Percentiles rank a stretch among this genome's conserved stretches.
Conservation (phyloP, 352 stramenopile species). For the Globisporangium heterothallicum region DNA sequence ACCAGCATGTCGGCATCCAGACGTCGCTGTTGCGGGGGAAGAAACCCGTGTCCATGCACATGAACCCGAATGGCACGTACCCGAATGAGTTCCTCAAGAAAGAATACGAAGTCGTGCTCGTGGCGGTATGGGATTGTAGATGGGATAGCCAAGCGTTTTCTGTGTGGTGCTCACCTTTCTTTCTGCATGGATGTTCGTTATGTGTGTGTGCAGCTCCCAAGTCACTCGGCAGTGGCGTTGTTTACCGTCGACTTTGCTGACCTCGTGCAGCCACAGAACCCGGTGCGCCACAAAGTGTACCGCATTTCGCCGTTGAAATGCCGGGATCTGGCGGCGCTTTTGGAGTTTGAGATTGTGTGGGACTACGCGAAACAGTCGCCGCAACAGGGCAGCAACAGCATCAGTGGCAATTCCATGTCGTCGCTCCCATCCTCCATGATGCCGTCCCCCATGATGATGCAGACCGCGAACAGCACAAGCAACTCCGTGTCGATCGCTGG, state of each 20-base stretch:
- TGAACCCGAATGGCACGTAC: conserved; percentile 8
- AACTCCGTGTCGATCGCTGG: conserved; percentile 18
- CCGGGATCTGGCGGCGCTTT: conserved; percentile 59
- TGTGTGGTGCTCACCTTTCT: background rate
- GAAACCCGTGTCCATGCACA: conserved; percentile 14
- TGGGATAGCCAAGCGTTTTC: too few species aligned
- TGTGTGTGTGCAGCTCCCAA: conserved; percentile 43
- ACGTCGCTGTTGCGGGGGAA: conserved; percentile 66
- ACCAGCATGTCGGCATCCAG: conserved; percentile 73
- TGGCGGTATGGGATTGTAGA: conserved; percentile 46
- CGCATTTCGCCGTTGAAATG: conserved; percentile 67
- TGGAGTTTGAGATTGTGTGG: conserved; percentile 78
- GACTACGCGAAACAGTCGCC: conserved; percentile 29
- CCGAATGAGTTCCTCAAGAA: conserved; percentile 56
- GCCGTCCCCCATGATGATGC: conserved; percentile 16
- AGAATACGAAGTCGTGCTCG: conserved; percentile 79
- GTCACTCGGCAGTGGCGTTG: conserved; percentile 70
- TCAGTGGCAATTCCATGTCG: conserved; percentile 5
- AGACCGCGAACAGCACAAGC: conserved; percentile 9
- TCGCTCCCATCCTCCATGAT: too few species aligned
- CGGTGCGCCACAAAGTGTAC: conserved; percentile 46
- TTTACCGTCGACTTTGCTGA: conserved; percentile 72
- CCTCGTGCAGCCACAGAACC: conserved; percentile 48
- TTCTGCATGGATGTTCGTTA: background rate
- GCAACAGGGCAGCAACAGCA: background rate